phyloP scores from a whole-genome alignment of 345 rosid species.

The Syzygium oleosum region DNA sequence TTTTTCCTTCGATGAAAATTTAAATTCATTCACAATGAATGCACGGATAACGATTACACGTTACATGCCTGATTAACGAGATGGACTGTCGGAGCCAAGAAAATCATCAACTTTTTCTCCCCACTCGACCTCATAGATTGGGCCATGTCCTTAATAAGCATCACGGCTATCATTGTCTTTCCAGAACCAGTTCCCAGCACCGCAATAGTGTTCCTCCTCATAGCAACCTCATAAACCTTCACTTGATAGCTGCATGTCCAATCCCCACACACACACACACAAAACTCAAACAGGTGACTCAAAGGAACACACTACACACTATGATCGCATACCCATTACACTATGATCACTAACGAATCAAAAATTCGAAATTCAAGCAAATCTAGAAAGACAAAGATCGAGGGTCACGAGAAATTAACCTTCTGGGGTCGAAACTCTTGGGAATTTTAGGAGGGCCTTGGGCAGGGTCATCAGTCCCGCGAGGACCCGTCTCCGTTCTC shows the following conservation, averaged over 20 bases:
- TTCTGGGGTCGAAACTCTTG: slow-evolving; percentile 24
- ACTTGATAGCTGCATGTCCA: slow-evolving; percentile 38
- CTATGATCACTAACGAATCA: not conserved
- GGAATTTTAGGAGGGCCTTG: not conserved
- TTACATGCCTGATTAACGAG: slow-evolving; percentile 61
- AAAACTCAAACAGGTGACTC: not conserved
- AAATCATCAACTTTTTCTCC: slow-evolving; percentile 42
- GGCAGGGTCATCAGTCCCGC: not conserved
- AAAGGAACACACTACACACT: not conserved
- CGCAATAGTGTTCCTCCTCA: slow-evolving; percentile 64
- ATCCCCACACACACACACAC: not conserved
- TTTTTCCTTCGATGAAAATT: not conserved
- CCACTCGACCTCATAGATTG: slow-evolving; percentile 22
- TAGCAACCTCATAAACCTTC: slow-evolving; percentile 57
- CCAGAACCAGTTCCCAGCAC: slow-evolving; percentile 64
- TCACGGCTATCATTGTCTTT: slow-evolving; percentile 56
- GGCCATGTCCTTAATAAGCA: slow-evolving; percentile 46
- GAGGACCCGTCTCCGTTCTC: slow-evolving; percentile 3
- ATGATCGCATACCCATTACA: not conserved
- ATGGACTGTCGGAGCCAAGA: slow-evolving; percentile 77
- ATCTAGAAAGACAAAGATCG: not conserved
- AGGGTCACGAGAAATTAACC: slow-evolving; percentile 12
- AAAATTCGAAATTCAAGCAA: not conserved
- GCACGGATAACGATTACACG: not conserved
- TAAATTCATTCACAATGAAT: not conserved